Percentiles rank a stretch among this genome's conserved stretches.
These are phyloP conservation scores for Colletotrichum paranaense DNA, from an alignment of 2,329 filamentous ascomycete genomes.

Conservation along the genomic window DNA sequence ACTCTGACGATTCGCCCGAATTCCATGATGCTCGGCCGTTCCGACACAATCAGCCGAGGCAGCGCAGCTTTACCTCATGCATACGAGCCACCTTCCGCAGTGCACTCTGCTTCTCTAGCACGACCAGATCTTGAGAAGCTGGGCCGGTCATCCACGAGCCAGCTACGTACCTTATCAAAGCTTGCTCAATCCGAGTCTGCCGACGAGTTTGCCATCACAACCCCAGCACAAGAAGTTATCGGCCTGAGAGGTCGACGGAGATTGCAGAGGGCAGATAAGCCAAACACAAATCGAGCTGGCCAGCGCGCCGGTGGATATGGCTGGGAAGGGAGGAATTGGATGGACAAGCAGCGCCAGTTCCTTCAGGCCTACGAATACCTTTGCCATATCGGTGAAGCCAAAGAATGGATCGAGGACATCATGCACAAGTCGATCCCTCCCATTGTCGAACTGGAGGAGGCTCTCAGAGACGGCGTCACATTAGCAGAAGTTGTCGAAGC, in stretches of 20 bases:
- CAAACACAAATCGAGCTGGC: slow-evolving; percentile 57
- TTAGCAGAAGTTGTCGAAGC: slow-evolving; percentile 94
- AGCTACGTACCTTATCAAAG: slow-evolving; percentile 87
- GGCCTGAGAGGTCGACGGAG: slow-evolving; percentile 87
- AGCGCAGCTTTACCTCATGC: slow-evolving; percentile 45
- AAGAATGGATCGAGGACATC: slow-evolving; percentile 97
- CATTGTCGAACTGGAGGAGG: slow-evolving; percentile 94
- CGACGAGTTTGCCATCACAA: slow-evolving; percentile 84
- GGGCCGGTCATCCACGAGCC: slow-evolving; percentile 88
- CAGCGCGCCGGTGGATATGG: slow-evolving; percentile 65
- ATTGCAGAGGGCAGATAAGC: slow-evolving; percentile 77
- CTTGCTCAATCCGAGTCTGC: slow-evolving; percentile 80
- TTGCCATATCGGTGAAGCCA: slow-evolving; percentile 98
- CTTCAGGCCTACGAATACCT: slow-evolving; percentile 98
- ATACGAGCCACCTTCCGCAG: slow-evolving; percentile 46
- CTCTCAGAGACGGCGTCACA: slow-evolving; percentile 90
- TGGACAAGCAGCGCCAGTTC: slow-evolving; percentile 98
- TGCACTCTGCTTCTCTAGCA: slow-evolving; percentile 61
- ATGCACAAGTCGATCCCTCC: slow-evolving; percentile 87
- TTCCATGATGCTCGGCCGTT: slow-evolving; percentile 70
- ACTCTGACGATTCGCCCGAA: slow-evolving; percentile 62
- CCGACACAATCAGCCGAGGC: slow-evolving; percentile 61
- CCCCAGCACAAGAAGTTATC: slow-evolving; percentile 84
- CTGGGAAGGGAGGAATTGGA: slow-evolving; percentile 92
- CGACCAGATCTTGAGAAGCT: slow-evolving; percentile 83